Evolutionary conservation across 345 rosid species (phyloP).

Genomic region (Physaria fendleri): DNA sequence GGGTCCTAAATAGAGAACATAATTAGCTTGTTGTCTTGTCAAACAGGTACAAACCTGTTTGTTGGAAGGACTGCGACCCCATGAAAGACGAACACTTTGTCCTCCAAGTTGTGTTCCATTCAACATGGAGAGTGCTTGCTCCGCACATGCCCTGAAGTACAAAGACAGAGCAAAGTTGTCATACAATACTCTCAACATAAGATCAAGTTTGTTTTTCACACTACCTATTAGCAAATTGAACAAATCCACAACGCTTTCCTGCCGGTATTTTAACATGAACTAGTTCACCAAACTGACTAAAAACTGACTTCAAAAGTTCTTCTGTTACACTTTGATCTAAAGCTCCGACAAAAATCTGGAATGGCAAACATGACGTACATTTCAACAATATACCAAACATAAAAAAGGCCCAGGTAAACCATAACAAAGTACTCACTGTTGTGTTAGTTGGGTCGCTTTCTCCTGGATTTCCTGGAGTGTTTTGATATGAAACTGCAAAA

Average conservation of each 20-base stretch:
- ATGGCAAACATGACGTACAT: too few species aligned
- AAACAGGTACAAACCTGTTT: conserved; percentile 55
- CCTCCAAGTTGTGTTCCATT: conserved; percentile 87
- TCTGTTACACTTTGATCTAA: conserved; percentile 87
- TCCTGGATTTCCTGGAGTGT: conserved; percentile 60
- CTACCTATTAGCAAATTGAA: conserved; percentile 87
- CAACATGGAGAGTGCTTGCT: conserved; percentile 65
- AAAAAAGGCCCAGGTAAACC: too few species aligned
- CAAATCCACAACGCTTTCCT: conserved; percentile 97
- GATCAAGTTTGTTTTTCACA: background rate
- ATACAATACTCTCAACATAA: background rate
- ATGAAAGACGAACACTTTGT: conserved; percentile 80
- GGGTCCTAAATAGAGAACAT: conserved; percentile 57
- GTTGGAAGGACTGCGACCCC: conserved; percentile 95
- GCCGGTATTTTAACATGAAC: conserved; percentile 93
- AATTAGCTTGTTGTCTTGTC: background rate
- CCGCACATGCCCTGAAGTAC: conserved; percentile 59
- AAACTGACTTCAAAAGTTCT: conserved; percentile 64
- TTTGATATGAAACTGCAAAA: conserved; percentile 74
- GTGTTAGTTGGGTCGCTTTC: conserved; percentile 95
- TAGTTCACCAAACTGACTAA: conserved; percentile 82
- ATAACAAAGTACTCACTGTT: conserved; percentile 70
- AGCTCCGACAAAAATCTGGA: conserved; percentile 93
- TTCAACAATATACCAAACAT: too few species aligned
- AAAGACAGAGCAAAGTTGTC: background rate